Evolutionary conservation across 2,329 filamentous ascomycete genomes (phyloP).

Genomic region (Colletotrichum eremochloae): DNA sequence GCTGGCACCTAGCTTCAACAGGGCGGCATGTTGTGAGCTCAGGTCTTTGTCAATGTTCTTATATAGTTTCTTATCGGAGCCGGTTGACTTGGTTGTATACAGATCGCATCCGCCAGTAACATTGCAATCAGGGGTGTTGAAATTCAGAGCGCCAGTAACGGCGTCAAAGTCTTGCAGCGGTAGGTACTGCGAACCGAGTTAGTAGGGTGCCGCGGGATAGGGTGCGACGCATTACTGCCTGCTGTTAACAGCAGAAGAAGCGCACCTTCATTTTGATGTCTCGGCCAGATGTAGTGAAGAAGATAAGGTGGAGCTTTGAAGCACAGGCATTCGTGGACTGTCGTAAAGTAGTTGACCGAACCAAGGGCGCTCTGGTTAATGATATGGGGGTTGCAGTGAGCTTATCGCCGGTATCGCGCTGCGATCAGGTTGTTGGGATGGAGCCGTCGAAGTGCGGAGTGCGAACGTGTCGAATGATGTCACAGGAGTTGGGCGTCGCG

Average conservation of each 20-base stretch:
- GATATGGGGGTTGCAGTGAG: slow-evolving; percentile 17
- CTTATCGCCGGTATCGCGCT: slow-evolving; percentile 40
- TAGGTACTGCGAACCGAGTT: slow-evolving; percentile 75
- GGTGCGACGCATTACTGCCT: slow-evolving; percentile 30
- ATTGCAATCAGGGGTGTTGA: slow-evolving; percentile 92
- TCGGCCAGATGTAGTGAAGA: slow-evolving; percentile 23
- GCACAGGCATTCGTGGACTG: slow-evolving; percentile 26
- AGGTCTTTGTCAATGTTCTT: slow-evolving; percentile 94
- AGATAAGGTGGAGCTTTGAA: slow-evolving; percentile 21
- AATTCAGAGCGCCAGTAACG: slow-evolving; percentile 93
- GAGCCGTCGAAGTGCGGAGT: slow-evolving; percentile 34
- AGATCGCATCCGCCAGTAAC: slow-evolving; percentile 95
- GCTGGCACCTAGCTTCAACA: slow-evolving; percentile 87
- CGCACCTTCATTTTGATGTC: slow-evolving; percentile 44
- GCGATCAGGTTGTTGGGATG: slow-evolving; percentile 35
- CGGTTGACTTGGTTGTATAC: slow-evolving; percentile 96
- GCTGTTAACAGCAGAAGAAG: slow-evolving; percentile 27
- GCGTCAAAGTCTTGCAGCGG: slow-evolving; percentile 91
- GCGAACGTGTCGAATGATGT: slow-evolving; percentile 42
- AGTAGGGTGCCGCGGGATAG: slow-evolving; percentile 26
- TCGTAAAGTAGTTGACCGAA: background rate
- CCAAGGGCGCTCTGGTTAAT: slow-evolving; percentile 5
- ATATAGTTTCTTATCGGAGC: slow-evolving; percentile 96
- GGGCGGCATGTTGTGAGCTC: slow-evolving; percentile 90
- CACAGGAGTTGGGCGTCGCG: slow-evolving; percentile 39